These are phyloP conservation scores for Hamamelis virginiana DNA, from an alignment of 164 flowering plant genomes.

Conservation along the genomic window DNA sequence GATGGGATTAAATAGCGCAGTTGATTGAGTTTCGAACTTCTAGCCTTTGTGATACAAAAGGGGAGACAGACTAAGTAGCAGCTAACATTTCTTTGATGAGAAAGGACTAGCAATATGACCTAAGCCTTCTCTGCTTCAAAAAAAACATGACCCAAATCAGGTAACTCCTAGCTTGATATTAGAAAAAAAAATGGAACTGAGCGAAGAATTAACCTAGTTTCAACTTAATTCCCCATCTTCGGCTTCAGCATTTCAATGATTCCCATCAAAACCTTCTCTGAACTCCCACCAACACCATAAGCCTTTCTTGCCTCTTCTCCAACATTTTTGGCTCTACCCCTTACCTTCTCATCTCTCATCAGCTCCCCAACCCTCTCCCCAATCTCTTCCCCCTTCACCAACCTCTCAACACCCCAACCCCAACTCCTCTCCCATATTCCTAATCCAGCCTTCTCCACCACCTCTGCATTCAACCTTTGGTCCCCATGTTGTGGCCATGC, in stretches of 20 bases:
- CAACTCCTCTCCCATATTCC: conserved; percentile 27
- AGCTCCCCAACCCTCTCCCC: conserved; percentile 23
- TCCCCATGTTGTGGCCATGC: conserved; percentile 38
- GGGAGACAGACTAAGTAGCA: too few relatives aligned
- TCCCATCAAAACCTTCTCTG: not conserved
- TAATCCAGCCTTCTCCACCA: conserved; percentile 24
- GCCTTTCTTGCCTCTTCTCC: conserved; percentile 30
- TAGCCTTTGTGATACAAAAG: too few relatives aligned
- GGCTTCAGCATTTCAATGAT: conserved; percentile 8
- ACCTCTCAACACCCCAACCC: conserved; percentile 24
- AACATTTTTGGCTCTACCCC: conserved; percentile 9
- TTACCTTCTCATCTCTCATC: conserved; percentile 24
- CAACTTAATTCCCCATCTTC: too few relatives aligned
- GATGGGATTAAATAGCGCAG: too few relatives aligned
- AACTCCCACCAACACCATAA: conserved; percentile 20
- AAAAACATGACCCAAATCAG: too few relatives aligned
- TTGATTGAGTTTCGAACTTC: too few relatives aligned
- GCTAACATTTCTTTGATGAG: too few relatives aligned
- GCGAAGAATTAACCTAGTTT: too few relatives aligned
- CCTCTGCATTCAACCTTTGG: conserved; percentile 34
- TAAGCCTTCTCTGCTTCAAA: too few relatives aligned
- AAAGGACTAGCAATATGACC: too few relatives aligned
- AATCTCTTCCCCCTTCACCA: conserved; percentile 32
- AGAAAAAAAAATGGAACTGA: too few relatives aligned
- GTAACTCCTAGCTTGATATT: too few relatives aligned